Conservation (phyloP, 148 eudicot genomes). For the Talinum fruticosum region DNA sequence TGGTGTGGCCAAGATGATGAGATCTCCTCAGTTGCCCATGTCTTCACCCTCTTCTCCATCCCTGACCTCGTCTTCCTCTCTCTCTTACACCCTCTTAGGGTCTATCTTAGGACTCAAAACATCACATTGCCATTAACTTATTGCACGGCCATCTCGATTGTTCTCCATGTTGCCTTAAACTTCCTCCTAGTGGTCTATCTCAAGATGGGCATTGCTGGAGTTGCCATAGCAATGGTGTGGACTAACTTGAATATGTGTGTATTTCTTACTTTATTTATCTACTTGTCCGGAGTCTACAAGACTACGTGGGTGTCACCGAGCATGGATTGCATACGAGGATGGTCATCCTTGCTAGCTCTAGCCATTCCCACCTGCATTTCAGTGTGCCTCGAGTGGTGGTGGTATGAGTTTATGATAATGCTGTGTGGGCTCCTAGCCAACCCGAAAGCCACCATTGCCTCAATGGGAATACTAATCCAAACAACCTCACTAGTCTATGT, state of each 20-base stretch:
- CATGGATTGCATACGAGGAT: slow-evolving; percentile 64
- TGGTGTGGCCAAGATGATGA: slow-evolving; percentile 75
- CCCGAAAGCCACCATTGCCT: slow-evolving; percentile 74
- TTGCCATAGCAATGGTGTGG: slow-evolving; percentile 60
- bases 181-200: slow-evolving; percentile 55
- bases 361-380: slow-evolving; percentile 76
- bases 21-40: slow-evolving; percentile 61
- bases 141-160: slow-evolving; percentile 54
- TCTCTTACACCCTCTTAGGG: slow-evolving; percentile 67
- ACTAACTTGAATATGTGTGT: slow-evolving; percentile 68
- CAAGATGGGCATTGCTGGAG: slow-evolving; percentile 65
- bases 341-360: slow-evolving; percentile 57
- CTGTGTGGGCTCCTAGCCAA: slow-evolving; percentile 65
- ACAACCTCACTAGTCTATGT: slow-evolving; percentile 79
- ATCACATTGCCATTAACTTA: slow-evolving; percentile 71
- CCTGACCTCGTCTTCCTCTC: slow-evolving; percentile 83
- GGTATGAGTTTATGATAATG: slow-evolving; percentile 92
- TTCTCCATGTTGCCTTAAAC: slow-evolving; percentile 68
- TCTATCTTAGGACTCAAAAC: slow-evolving; percentile 70
- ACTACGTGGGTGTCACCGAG: slow-evolving; percentile 73
- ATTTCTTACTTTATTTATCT: slow-evolving; percentile 41
- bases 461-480: slow-evolving; percentile 88
- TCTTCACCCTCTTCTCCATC: slow-evolving; percentile 60
- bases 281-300: slow-evolving; percentile 55
- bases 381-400: slow-evolving; percentile 96